Conservation (phyloP, 495 filamentous ascomycete genomes). For the Cercophora scortea region DNA sequence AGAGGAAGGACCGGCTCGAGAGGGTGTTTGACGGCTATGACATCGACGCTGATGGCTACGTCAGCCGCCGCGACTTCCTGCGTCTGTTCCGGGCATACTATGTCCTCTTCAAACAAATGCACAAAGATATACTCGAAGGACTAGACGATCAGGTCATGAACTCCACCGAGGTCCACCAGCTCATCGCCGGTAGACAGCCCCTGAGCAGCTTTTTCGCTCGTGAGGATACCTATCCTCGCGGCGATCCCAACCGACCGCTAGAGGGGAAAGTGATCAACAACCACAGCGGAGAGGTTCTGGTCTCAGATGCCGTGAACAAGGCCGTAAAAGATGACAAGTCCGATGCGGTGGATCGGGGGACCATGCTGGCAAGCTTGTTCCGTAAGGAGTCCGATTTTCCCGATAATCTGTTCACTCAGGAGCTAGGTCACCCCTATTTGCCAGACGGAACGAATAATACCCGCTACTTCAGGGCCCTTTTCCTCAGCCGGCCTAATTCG, state of each 20-base stretch:
- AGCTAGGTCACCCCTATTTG: constrained; percentile 2
- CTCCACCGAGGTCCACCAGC: constrained; percentile 59
- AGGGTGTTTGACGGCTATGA: constrained; percentile 87
- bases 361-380: constrained; percentile 34
- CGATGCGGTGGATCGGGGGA: constrained; percentile 33
- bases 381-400: constrained; percentile 15
- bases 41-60: constrained; percentile 79
- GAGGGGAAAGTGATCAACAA: constrained; percentile 55
- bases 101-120: constrained; percentile 74
- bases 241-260: constrained; percentile 47
- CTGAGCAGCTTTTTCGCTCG: constrained; percentile 65
- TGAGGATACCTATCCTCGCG: constrained; percentile 52
- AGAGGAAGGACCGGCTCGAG: constrained; percentile 63
- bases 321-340: constrained; percentile 32
- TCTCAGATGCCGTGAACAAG: constrained; percentile 41
- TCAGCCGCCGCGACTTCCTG: constrained; percentile 82
- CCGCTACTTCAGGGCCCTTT: constrained; percentile 31
- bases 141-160: constrained; percentile 75
- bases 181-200: constrained; percentile 68
- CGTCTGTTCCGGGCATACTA: constrained; percentile 89
- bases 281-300: constrained; percentile 52
- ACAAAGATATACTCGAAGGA: constrained; percentile 71
- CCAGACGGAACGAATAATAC: constrained; percentile 6
- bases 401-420: constrained; percentile 26
- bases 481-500: constrained; percentile 32